Conservation (phyloP, 768 basidiomycete genomes). For the Holtermannia corniformis region DNA sequence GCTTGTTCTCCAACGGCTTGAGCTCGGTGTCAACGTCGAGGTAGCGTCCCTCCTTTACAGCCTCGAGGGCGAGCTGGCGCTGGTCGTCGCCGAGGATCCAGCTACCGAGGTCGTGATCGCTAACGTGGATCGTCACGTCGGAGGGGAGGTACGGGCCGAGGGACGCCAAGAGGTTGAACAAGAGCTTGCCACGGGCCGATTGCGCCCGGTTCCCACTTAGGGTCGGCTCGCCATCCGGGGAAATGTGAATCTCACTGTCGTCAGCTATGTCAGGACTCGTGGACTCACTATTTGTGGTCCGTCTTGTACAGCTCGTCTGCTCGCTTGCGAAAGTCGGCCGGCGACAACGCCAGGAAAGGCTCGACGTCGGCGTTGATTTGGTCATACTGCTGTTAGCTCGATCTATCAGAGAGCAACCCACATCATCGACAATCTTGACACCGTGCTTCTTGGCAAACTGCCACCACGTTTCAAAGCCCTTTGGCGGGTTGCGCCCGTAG, state of each 20-base stretch:
- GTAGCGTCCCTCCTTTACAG: constrained; percentile 17
- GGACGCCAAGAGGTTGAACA: constrained; percentile 31
- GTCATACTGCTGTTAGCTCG: constrained; percentile 27
- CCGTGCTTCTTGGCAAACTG: constrained; percentile 59
- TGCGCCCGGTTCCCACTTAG: constrained; percentile 20
- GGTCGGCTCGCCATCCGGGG: constrained; percentile 13
- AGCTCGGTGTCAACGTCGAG: constrained; percentile 19
- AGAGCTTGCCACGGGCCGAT: constrained; percentile 19
- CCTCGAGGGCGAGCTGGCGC: constrained; percentile 14
- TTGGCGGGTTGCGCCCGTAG: constrained; percentile 69
- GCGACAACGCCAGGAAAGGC: constrained; percentile 70
- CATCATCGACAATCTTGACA: constrained; percentile 75
- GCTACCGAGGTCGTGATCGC: constrained; percentile 37
- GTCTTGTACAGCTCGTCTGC: constrained; percentile 16
- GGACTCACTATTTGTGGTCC: constrained; percentile 25
- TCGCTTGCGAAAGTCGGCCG: constrained; percentile 41
- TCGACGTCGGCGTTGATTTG: constrained; percentile 53
- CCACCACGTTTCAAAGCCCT: constrained; percentile 89
- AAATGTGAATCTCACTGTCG: constrained; percentile 24
- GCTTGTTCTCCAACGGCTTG: constrained; percentile 26
- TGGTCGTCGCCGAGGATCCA: constrained; percentile 36
- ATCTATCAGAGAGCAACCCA: constrained; percentile 43
- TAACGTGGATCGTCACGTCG: constrained; percentile 27
- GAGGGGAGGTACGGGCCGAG: constrained; percentile 23
- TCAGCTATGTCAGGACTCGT: background rate